Evolutionary conservation across 139 green algal species (phyloP).

Genomic region (Axilococcus clingmanii): DNA sequence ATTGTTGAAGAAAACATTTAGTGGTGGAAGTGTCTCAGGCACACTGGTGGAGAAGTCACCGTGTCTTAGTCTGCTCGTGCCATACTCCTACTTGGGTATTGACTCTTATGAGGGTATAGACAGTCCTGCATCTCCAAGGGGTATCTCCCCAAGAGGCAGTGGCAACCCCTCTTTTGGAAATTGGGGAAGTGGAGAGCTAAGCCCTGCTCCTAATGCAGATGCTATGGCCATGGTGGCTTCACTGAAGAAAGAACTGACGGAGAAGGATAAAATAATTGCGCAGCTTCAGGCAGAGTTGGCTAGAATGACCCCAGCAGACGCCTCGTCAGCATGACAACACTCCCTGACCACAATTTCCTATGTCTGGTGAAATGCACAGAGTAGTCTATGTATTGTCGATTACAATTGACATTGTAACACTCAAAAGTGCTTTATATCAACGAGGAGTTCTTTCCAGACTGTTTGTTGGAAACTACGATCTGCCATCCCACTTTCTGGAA

Average conservation of each 20-base stretch:
- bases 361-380: too few relatives aligned
- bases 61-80: constrained; percentile 35
- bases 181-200: not conserved
- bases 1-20: constrained; percentile 30
- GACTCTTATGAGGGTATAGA: not conserved
- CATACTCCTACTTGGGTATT: constrained; percentile 13
- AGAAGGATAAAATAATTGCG: constrained; percentile 15
- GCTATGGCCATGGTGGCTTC: not conserved
- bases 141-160: not conserved
- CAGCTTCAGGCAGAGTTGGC: constrained; percentile 6
- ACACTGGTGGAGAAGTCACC: constrained; percentile 29
- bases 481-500: too few relatives aligned
- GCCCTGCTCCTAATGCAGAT: not conserved
- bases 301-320: not conserved
- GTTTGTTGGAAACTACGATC: too few relatives aligned
- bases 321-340: not conserved
- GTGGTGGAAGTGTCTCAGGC: constrained; percentile 15
- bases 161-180: not conserved
- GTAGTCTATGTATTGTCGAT: too few relatives aligned
- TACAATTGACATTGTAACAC: too few relatives aligned
- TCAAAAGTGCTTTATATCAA: too few relatives aligned
- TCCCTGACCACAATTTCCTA: too few relatives aligned
- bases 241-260: constrained; percentile 3
- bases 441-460: too few relatives aligned
- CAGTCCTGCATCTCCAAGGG: too few relatives aligned